A percentile compares a stretch with the other conserved stretches of the same genome.
phyloP scores from a whole-genome alignment of 2,329 filamentous ascomycete genomes.

The Scolecobasidium constrictum region DNA sequence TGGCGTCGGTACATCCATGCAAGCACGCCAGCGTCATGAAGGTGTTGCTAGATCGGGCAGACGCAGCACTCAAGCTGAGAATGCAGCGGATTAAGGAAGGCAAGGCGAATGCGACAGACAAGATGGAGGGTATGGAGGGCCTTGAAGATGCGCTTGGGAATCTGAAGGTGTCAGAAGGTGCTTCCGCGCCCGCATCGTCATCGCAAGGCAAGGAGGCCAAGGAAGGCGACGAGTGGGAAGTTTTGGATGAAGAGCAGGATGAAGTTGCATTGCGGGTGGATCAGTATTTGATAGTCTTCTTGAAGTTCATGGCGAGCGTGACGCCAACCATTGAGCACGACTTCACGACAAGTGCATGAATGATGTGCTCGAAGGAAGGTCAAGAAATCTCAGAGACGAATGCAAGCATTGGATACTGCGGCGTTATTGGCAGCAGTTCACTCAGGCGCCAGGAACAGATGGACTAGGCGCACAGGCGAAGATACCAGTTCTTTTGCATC shows the following conservation, averaged over 20 bases:
- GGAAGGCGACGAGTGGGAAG: conserved; percentile 51
- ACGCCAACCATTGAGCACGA: conserved; percentile 97
- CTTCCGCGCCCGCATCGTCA: conserved; percentile 24
- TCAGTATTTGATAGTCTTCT: conserved; percentile 76
- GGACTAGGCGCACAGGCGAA: too few species aligned
- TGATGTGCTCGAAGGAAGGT: too few species aligned
- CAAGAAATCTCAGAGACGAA: too few species aligned
- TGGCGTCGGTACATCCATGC: conserved; percentile 94
- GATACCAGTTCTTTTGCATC: too few species aligned
- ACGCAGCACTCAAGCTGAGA: conserved; percentile 81
- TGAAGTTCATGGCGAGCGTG: conserved; percentile 66
- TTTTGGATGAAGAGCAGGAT: conserved; percentile 50
- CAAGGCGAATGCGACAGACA: conserved; percentile 39
- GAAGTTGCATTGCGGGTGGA: conserved; percentile 79
- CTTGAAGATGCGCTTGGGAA: conserved; percentile 71
- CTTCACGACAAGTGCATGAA: conserved; percentile 71
- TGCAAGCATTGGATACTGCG: too few species aligned
- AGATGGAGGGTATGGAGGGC: conserved; percentile 55
- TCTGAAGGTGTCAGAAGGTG: conserved; percentile 41
- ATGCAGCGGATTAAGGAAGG: conserved; percentile 66
- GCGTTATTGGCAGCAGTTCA: too few species aligned
- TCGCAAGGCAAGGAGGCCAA: conserved; percentile 24
- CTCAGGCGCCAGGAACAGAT: too few species aligned
- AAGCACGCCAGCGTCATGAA: conserved; percentile 98
- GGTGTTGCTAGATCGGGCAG: conserved; percentile 85